Conservation (phyloP, 306 rosid genomes). For the Malus domestica region ASM211411v1 NC_041796.1:27437001-27437500, state of each 20-base stretch:
- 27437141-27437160: too few species aligned
- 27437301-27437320: background rate
- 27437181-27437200: too few species aligned
- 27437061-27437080: too few species aligned
- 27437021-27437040: too few species aligned
- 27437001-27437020: background rate
- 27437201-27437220: background rate
- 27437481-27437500: background rate
- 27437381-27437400: background rate
- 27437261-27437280: background rate
- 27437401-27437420: background rate
- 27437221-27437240: background rate
- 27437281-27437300: background rate
- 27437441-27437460: background rate
- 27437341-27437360: background rate
- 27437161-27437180: too few species aligned
- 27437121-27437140: too few species aligned
- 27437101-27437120: too few species aligned
- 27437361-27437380: background rate
- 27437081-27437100: too few species aligned
- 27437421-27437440: background rate
- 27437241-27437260: background rate
- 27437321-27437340: background rate
- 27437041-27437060: too few species aligned
- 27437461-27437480: background rate